Conservation (phyloP, 2,329 filamentous ascomycete genomes). For the Mollisiaceae sp. region DNA sequence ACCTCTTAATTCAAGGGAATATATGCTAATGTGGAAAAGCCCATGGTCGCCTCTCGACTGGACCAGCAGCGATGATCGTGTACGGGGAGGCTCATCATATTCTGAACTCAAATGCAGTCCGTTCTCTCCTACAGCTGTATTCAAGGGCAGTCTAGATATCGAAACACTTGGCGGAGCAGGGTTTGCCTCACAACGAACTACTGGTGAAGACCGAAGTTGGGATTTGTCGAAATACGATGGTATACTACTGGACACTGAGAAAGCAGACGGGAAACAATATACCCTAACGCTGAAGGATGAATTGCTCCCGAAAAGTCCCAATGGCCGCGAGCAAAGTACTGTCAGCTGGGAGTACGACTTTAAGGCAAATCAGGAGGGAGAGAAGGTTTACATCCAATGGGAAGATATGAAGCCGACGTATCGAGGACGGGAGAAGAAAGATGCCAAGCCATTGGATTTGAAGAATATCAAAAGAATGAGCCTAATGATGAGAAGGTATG, state of each 20-base stretch:
- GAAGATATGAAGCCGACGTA: conserved; percentile 72
- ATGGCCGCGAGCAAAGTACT: conserved; percentile 73
- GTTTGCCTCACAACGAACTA: conserved; percentile 79
- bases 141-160: conserved; percentile 75
- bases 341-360: conserved; percentile 80
- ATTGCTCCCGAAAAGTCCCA: conserved; percentile 59
- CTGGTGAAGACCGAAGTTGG: conserved; percentile 59
- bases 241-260: conserved; percentile 57
- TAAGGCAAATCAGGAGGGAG: conserved; percentile 41
- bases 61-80: conserved; percentile 74
- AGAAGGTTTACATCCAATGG: conserved; percentile 65
- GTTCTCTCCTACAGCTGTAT: conserved; percentile 50
- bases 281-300: conserved; percentile 78
- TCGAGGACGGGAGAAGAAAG: conserved; percentile 67
- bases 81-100: conserved; percentile 73
- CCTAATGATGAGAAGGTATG: conserved; percentile 78
- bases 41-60: conserved; percentile 66
- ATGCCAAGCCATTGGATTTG: conserved; percentile 63
- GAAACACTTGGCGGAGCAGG: conserved; percentile 78
- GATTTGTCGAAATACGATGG: conserved; percentile 69
- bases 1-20: not conserved
- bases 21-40: conserved; percentile 45
- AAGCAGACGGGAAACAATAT: conserved; percentile 69
- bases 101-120: conserved; percentile 52
- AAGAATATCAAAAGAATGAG: conserved; percentile 68